Percentiles rank a stretch among this genome's conserved stretches.
Conservation (phyloP, 805 yeast genomes). For the Kazachstania kunashirensis region DNA sequence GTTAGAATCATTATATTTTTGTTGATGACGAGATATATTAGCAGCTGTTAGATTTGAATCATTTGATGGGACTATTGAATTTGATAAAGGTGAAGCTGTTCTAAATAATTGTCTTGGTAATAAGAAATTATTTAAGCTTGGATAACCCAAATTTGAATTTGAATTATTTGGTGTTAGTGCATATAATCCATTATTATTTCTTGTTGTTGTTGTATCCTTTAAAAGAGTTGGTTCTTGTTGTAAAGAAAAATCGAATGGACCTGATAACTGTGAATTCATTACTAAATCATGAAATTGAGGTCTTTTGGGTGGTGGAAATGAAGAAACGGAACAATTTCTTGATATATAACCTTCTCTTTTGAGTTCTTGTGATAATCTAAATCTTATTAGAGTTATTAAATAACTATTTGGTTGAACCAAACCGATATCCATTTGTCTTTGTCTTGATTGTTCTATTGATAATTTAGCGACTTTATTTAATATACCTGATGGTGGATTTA, state of each 20-base stretch:
- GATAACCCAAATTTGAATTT: background rate
- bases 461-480: slow-evolving; percentile 50
- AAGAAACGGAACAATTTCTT: slow-evolving; percentile 21
- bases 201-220: background rate
- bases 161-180: slow-evolving; percentile 3
- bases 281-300: slow-evolving; percentile 4
- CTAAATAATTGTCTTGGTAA: slow-evolving; percentile 2
- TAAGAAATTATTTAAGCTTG: background rate
- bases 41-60: background rate
- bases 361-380: slow-evolving; percentile 28
- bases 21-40: background rate
- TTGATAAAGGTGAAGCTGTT: slow-evolving; percentile 6
- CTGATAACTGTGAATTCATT: no score
- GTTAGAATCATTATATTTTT: background rate
- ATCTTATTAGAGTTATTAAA: slow-evolving; percentile 32
- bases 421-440: slow-evolving; percentile 30
- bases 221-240: background rate
- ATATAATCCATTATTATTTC: background rate
- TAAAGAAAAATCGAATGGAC: background rate
- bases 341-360: slow-evolving; percentile 23
- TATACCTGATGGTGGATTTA: slow-evolving; percentile 60
- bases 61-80: background rate
- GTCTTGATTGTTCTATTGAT: slow-evolving; percentile 34
- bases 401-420: slow-evolving; percentile 23
- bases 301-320: slow-evolving; percentile 15